These are phyloP conservation scores for Hibiscus syriacus DNA, from an alignment of 345 rosid genomes.

Conservation along the genomic window DNA sequence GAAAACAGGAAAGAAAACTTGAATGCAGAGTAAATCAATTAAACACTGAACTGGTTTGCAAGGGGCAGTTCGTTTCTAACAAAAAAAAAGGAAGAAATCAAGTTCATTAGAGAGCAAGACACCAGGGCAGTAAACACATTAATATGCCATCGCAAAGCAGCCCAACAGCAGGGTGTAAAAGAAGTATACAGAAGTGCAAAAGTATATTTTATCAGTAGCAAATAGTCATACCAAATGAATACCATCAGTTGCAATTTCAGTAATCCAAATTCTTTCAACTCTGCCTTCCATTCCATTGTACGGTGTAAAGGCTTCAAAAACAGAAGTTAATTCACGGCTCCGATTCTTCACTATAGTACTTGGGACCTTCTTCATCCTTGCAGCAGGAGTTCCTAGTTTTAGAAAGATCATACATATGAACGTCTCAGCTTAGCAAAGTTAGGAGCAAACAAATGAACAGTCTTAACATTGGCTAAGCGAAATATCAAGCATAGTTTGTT, in stretches of 20 bases:
- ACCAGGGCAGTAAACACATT: neutral
- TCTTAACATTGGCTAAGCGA: neutral
- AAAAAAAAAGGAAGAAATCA: neutral
- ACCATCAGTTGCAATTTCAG: slow-evolving; percentile 85
- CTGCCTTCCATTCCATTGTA: too few species aligned
- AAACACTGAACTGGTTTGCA: neutral
- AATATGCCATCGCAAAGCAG: neutral
- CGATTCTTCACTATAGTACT: slow-evolving; percentile 79
- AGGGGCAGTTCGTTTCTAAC: neutral
- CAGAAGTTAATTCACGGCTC: too few species aligned
- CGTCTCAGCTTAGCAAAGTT: neutral
- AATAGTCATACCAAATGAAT: slow-evolving; percentile 61
- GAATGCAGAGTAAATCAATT: neutral
- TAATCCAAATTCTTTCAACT: too few species aligned
- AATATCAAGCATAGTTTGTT: neutral
- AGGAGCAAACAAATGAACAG: neutral
- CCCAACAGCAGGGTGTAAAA: neutral
- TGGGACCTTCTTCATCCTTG: slow-evolving; percentile 90
- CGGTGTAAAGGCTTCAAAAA: too few species aligned
- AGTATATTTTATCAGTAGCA: neutral
- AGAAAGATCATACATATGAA: neutral
- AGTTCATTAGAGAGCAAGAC: neutral
- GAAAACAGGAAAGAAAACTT: neutral
- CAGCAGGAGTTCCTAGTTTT: slow-evolving; percentile 80
- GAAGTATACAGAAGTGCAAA: neutral